Evolutionary conservation across 495 filamentous ascomycete genomes (phyloP).

Genomic region (Neurospora hispaniola): DNA sequence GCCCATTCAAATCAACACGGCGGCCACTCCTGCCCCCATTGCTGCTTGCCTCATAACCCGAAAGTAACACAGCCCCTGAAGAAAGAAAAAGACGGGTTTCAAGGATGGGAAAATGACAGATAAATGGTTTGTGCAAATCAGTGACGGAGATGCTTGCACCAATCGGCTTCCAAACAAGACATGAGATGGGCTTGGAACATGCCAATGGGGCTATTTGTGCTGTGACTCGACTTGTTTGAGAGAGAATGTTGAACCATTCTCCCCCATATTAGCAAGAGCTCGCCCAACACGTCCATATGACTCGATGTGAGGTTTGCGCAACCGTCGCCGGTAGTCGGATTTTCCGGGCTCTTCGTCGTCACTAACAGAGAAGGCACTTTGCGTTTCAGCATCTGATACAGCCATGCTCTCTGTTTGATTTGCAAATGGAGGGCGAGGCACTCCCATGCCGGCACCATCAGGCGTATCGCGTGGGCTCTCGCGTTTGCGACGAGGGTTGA

Average conservation of each 20-base stretch:
- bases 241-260: slow-evolving; percentile 25
- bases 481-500: slow-evolving; percentile 56
- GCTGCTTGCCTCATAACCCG: not conserved
- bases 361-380: slow-evolving; percentile 40
- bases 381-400: slow-evolving; percentile 27
- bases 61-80: slow-evolving; percentile 10
- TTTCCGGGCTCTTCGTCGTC: slow-evolving; percentile 36
- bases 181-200: slow-evolving; percentile 28
- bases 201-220: slow-evolving; percentile 29
- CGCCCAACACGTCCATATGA: slow-evolving; percentile 36
- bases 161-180: slow-evolving; percentile 3
- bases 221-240: slow-evolving; percentile 20
- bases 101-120: slow-evolving; percentile 10
- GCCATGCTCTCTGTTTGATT: slow-evolving; percentile 13
- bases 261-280: slow-evolving; percentile 31
- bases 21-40: not conserved
- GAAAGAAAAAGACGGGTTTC: slow-evolving; percentile 13
- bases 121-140: slow-evolving; percentile 4
- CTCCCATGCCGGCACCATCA: slow-evolving; percentile 30
- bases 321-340: slow-evolving; percentile 28
- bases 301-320: slow-evolving; percentile 36
- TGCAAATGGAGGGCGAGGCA: slow-evolving; percentile 14
- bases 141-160: not conserved
- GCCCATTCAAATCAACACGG: slow-evolving; percentile 10
- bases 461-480: slow-evolving; percentile 45